Base-by-base conservation (phyloP, 805 yeast species). In the Nakazawaea peltata region DNA sequence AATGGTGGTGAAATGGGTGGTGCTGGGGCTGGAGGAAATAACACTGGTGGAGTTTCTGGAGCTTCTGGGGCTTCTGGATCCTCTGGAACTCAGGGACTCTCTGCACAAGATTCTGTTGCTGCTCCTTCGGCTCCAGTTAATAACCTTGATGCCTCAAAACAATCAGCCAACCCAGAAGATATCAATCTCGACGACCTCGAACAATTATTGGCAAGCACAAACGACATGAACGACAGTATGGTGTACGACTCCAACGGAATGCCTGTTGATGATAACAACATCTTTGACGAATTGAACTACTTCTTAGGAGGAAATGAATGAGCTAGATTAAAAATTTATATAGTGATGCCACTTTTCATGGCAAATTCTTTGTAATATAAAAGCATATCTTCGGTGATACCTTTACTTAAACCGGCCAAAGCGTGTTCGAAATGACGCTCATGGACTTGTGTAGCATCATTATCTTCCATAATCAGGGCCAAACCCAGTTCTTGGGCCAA, bases 401-500 rank as follows among this genome's bases (percentile, higher is more conserved):
- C 92, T 48, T 69, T 71, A 8, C 87, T 71, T 14, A 88, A 69
- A 1, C 77, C 81, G 19, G 50, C 47, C 35, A 90, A 48, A 0
- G 95, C 97, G 36, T 64, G 66, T 19, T 71, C 77, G 47, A 86
- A 87, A 53, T 92, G 96, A 22, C 63, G 61, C 41, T 63, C 65
- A n/a, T 57, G 54, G 0, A 88, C 94, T 5, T 46, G 44, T 1
- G 50, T 49, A 7, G 82, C 69, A 4, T 74, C 60, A 5, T 69
- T 56, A 42, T 82, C 60, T 45, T 85, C 95, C 80, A 85, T 86
- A 39, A 92, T 77, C 0, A 97, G 96, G n/a, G 82, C 74, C 10
- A 92, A 60, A 2, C 98, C 98, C 0, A 97, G 96, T 56, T 90
- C 97, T 54, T 88, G 97, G 48, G 96, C 85, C 15, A 90, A 55